Percentiles rank a stretch among this genome's conserved stretches.
These are phyloP conservation scores for Aspergillus felis DNA, from an alignment of 2,329 filamentous ascomycete species.

Conservation along the genomic window DNA sequence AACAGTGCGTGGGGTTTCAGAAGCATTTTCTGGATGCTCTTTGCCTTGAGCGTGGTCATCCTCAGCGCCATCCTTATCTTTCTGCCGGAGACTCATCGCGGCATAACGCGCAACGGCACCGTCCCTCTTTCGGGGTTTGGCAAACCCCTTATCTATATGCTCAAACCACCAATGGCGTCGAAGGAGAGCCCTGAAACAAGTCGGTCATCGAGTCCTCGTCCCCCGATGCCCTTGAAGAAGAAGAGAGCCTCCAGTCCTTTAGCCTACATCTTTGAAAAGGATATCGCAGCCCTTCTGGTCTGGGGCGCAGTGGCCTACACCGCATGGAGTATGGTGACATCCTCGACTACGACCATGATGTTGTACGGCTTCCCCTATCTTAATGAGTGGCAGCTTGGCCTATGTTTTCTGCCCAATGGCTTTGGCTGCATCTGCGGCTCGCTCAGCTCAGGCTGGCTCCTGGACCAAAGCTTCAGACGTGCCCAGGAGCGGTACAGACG, in stretches of 20 bases:
- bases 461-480: conserved; percentile 8
- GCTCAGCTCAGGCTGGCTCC: conserved; percentile 10
- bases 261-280: conserved; percentile 43
- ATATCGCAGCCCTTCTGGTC: conserved; percentile 43
- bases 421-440: conserved; percentile 29
- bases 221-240: conserved; percentile 17
- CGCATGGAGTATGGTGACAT: conserved; percentile 49
- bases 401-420: conserved; percentile 43
- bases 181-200: conserved; percentile 12
- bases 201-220: conserved; percentile 10
- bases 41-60: conserved; percentile 32
- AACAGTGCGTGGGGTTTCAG: conserved; percentile 35
- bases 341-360: conserved; percentile 40
- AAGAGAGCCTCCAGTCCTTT: conserved; percentile 39
- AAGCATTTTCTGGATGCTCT: conserved; percentile 42
- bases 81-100: conserved; percentile 40
- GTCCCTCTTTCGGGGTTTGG: conserved; percentile 38
- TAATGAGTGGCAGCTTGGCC: conserved; percentile 37
- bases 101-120: conserved; percentile 39
- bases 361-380: conserved; percentile 31
- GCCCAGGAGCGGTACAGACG: conserved; percentile 3
- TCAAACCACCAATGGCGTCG: conserved; percentile 11
- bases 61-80: conserved; percentile 39
- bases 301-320: conserved; percentile 46
- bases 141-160: conserved; percentile 37